Evolutionary conservation across 345 rosid species (phyloP).

Genomic region (Chamaenerion angustifolium): DNA sequence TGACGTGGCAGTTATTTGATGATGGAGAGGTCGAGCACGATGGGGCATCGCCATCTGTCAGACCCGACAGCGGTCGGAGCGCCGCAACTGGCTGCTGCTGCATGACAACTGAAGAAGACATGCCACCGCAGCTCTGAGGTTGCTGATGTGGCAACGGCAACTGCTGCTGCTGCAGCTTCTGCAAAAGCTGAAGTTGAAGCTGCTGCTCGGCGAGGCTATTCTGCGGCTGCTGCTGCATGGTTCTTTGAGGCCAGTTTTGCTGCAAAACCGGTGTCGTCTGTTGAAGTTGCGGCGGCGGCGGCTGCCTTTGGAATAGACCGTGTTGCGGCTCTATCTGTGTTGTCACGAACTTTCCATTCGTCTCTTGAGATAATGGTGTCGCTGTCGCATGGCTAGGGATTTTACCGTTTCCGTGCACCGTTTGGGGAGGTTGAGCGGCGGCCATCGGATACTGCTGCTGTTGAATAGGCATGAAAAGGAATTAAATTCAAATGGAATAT

Average conservation of each 20-base stretch:
- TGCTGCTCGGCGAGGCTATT: slow-evolving; percentile 70
- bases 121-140: slow-evolving; percentile 32
- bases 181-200: slow-evolving; percentile 50
- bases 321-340: slow-evolving; percentile 1
- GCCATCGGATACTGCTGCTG: slow-evolving; percentile 35
- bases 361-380: slow-evolving; percentile 2
- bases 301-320: slow-evolving; percentile 7
- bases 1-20: slow-evolving; percentile 68
- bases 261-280: slow-evolving; percentile 22
- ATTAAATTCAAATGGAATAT: too few species aligned
- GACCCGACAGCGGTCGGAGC: slow-evolving; percentile 48
- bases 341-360: not conserved
- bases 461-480: slow-evolving; percentile 15
- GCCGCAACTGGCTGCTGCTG: slow-evolving; percentile 36
- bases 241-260: too few species aligned
- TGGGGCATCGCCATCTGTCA: slow-evolving; percentile 86
- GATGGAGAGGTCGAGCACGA: slow-evolving; percentile 97
- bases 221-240: slow-evolving; percentile 18
- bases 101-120: slow-evolving; percentile 37
- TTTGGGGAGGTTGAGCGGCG: slow-evolving; percentile 26
- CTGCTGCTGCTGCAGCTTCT: slow-evolving; percentile 21
- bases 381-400: slow-evolving; percentile 23
- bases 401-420: slow-evolving; percentile 24
- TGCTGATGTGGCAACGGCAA: slow-evolving; percentile 8
- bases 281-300: slow-evolving; percentile 19